Evolutionary conservation across 805 yeast species (phyloP).

Genomic region (Vanderwaltozyma tropicalis): DNA sequence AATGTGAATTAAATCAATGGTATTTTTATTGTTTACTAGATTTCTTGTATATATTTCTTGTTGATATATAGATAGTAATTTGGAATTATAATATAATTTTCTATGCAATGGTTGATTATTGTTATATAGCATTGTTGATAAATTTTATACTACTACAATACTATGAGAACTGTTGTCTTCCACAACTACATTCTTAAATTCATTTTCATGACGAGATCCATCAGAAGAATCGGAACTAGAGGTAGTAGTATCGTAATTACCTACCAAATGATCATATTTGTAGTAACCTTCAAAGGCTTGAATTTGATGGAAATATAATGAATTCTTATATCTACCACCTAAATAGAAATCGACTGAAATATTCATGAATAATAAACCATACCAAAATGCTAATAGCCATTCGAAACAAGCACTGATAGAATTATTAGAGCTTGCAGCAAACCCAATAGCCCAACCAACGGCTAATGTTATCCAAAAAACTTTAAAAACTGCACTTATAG

Average conservation of each 20-base stretch:
- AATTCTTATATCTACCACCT: slow-evolving; percentile 34
- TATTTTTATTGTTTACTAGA: too few species aligned
- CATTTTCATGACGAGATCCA: background rate
- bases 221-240: background rate
- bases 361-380: slow-evolving; percentile 55
- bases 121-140: background rate
- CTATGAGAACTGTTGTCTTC: background rate
- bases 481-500: slow-evolving; percentile 45
- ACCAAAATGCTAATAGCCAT: slow-evolving; percentile 83
- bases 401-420: slow-evolving; percentile 59
- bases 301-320: slow-evolving; percentile 23
- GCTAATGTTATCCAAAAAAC: slow-evolving; percentile 58
- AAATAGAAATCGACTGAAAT: slow-evolving; percentile 64
- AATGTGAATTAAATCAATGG: too few species aligned
- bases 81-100: too few species aligned
- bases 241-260: background rate
- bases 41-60: too few species aligned
- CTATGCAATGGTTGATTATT: too few species aligned
- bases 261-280: slow-evolving; percentile 14
- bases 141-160: background rate
- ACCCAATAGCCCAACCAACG: slow-evolving; percentile 55
- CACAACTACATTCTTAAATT: background rate
- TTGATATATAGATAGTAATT: too few species aligned
- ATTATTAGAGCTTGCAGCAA: slow-evolving; percentile 39
- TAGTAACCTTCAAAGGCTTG: slow-evolving; percentile 21